Percentiles rank a stretch among this genome's conserved stretches.
Conservation (phyloP, 306 rosid species). For the Acacia melanoxylon region DNA sequence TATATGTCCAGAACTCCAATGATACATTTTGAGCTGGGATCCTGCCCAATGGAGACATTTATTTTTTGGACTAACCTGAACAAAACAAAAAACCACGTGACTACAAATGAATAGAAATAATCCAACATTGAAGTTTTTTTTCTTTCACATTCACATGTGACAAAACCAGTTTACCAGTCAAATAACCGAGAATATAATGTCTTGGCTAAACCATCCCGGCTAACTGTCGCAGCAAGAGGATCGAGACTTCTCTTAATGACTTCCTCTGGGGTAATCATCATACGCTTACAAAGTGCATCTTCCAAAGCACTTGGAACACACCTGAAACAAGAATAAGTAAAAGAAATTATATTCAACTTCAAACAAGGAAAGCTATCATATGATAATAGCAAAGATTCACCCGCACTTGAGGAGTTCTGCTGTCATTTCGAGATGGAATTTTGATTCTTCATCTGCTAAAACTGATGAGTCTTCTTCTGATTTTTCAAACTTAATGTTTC, state of each 20-base stretch:
- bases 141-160: constrained; percentile 3
- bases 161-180: constrained; percentile 62
- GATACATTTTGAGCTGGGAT: constrained; percentile 64
- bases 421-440: constrained; percentile 76
- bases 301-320: constrained; percentile 66
- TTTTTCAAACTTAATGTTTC: constrained; percentile 67
- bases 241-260: constrained; percentile 82
- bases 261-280: constrained; percentile 93
- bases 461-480: constrained; percentile 80
- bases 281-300: constrained; percentile 78
- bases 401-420: constrained; percentile 88
- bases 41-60: constrained; percentile 89
- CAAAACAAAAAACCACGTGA: constrained; percentile 28
- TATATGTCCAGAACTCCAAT: constrained; percentile 94
- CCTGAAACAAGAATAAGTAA: constrained; percentile 50
- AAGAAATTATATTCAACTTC: constrained; percentile 13
- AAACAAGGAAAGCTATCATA: constrained; percentile 21
- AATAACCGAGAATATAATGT: constrained; percentile 82
- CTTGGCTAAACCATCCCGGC: constrained; percentile 93
- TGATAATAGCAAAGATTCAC: constrained; percentile 36
- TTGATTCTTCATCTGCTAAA: constrained; percentile 71
- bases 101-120: constrained; percentile 25
- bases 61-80: constrained; percentile 89
- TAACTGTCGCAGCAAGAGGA: constrained; percentile 69
- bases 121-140: neutral